phyloP scores from a whole-genome alignment of 345 rosid genomes.

The Ceriops decandra region DNA sequence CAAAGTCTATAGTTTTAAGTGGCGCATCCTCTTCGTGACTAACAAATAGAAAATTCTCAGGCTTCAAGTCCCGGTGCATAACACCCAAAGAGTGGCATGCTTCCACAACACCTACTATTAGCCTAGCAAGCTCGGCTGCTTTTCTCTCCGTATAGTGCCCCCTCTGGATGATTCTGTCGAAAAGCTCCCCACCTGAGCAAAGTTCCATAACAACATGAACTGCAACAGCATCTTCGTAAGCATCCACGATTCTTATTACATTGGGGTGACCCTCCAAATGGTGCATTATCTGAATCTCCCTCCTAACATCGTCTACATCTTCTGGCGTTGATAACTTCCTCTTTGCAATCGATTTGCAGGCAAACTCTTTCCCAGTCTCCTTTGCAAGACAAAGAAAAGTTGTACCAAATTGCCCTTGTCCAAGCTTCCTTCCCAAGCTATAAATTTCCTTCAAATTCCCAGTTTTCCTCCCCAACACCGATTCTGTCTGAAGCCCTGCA shows the following conservation, averaged over 20 bases:
- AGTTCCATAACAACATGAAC: slow-evolving; percentile 92
- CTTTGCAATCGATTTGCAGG: slow-evolving; percentile 85
- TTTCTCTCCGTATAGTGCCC: slow-evolving; percentile 83
- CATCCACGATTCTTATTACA: slow-evolving; percentile 75
- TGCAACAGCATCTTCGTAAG: slow-evolving; percentile 87
- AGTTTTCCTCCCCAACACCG: slow-evolving; percentile 77
- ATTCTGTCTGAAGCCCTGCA: slow-evolving; percentile 56
- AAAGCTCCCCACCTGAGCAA: slow-evolving; percentile 91
- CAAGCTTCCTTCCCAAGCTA: slow-evolving; percentile 81
- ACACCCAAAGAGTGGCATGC: slow-evolving; percentile 96
- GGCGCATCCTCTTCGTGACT: slow-evolving; percentile 63
- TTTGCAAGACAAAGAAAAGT: slow-evolving; percentile 79
- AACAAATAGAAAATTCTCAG: slow-evolving; percentile 88
- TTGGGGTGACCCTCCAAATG: slow-evolving; percentile 87
- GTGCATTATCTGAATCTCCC: slow-evolving; percentile 97
- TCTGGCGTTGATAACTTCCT: slow-evolving; percentile 62
- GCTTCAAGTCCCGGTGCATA: slow-evolving; percentile 96
- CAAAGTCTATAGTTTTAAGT: slow-evolving; percentile 86
- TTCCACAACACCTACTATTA: slow-evolving; percentile 78
- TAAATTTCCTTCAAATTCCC: slow-evolving; percentile 72
- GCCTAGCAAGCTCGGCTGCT: slow-evolving; percentile 81
- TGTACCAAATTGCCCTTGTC: slow-evolving; percentile 97
- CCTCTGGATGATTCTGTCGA: slow-evolving; percentile 84
- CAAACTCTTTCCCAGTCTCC: slow-evolving; percentile 55
- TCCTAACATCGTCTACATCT: slow-evolving; percentile 87